phyloP scores from a whole-genome alignment of 768 basidiomycete species.

The Russula sp. region DNA sequence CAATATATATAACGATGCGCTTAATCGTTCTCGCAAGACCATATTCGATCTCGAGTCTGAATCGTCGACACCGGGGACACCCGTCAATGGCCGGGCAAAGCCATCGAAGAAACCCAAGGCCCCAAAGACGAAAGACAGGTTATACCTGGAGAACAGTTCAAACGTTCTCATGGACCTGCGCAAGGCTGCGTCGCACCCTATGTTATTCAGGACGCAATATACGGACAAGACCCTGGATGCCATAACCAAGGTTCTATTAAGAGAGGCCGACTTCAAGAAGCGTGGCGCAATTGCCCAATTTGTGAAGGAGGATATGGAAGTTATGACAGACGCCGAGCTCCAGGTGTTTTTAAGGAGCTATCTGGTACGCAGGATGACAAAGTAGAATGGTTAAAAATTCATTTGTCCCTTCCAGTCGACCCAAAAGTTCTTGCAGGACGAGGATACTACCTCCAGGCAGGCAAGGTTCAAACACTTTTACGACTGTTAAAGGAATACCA shows the following conservation, averaged over 20 bases:
- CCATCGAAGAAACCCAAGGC: constrained; percentile 48
- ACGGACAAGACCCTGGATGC: constrained; percentile 69
- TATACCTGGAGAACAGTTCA: constrained; percentile 75
- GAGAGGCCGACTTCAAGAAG: constrained; percentile 89
- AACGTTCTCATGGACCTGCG: constrained; percentile 98
- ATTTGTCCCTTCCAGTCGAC: constrained; percentile 49
- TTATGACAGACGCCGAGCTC: constrained; percentile 97
- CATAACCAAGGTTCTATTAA: constrained; percentile 79
- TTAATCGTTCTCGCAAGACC: constrained; percentile 81
- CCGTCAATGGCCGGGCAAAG: constrained; percentile 34
- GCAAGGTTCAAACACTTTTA: constrained; percentile 77
- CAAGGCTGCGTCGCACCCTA: constrained; percentile 94
- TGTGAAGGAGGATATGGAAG: constrained; percentile 96
- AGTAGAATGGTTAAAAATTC: neutral
- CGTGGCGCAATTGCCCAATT: constrained; percentile 74
- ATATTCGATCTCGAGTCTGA: constrained; percentile 50
- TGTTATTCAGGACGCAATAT: constrained; percentile 88
- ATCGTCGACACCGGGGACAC: constrained; percentile 35
- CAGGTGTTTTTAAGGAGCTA: constrained; percentile 83
- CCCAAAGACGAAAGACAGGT: constrained; percentile 55
- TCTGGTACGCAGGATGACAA: constrained; percentile 53
- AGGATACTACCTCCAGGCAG: constrained; percentile 81
- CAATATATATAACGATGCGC: constrained; percentile 79
- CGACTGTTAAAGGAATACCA: constrained; percentile 66
- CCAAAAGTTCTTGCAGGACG: constrained; percentile 68